Percentiles rank a stretch among this genome's conserved stretches.
Evolutionary conservation across 495 filamentous ascomycete species (phyloP).

Genomic region (Neurospora tetrasperma): DNA sequence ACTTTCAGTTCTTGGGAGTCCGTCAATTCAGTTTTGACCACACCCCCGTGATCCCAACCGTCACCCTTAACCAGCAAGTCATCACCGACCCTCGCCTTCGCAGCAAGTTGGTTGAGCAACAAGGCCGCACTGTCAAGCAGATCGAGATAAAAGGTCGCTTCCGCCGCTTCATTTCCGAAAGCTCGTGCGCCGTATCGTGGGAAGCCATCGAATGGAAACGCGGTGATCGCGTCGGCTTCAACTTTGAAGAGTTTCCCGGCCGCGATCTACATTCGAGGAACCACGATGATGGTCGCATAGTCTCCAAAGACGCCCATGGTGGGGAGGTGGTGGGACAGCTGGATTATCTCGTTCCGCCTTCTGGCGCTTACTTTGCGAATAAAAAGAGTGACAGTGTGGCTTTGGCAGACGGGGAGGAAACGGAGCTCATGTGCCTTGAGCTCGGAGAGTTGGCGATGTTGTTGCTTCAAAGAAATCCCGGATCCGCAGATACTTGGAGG

Average conservation of each 20-base stretch:
- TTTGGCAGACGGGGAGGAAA: conserved; percentile 17
- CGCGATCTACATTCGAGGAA: conserved; percentile 14
- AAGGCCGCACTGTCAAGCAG: conserved; percentile 14
- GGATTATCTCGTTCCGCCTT: conserved; percentile 13
- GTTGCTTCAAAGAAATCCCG: conserved; percentile 10
- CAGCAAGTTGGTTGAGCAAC: conserved; percentile 13
- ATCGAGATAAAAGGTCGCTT: conserved; percentile 19
- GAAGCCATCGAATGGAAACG: conserved; percentile 12
- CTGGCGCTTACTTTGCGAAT: not conserved
- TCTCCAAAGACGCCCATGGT: conserved; percentile 20
- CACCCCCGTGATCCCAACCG: not conserved
- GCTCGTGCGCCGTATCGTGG: conserved; percentile 11
- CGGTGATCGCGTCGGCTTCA: conserved; percentile 8
- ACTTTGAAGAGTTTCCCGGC: conserved; percentile 16
- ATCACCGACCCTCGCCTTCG: not conserved
- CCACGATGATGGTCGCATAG: conserved; percentile 11
- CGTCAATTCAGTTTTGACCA: not conserved
- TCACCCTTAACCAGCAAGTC: not conserved
- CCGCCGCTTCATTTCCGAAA: conserved; percentile 17
- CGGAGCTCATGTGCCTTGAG: conserved; percentile 20
- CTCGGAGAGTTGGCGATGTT: conserved; percentile 25
- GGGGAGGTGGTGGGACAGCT: conserved; percentile 24
- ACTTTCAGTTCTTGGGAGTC: conserved; percentile 17
- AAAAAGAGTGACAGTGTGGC: not conserved
- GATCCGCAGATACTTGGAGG: conserved; percentile 5